A percentile compares a stretch with the other conserved stretches of the same genome.
Conservation (phyloP, 2,329 filamentous ascomycete species). For the Coniochaeta sp. region DNA sequence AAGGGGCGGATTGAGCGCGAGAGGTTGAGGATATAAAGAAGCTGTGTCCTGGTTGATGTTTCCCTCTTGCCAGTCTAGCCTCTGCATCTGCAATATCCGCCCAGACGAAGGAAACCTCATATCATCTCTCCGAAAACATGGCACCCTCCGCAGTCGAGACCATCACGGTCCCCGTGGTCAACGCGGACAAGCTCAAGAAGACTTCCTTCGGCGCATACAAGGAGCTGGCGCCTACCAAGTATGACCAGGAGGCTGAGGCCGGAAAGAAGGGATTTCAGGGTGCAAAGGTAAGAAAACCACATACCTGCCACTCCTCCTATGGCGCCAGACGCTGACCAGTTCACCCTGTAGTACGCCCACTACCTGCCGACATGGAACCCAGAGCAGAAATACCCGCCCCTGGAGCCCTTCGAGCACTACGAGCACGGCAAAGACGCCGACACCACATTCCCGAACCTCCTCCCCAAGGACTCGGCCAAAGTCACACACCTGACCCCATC, state of each 20-base stretch:
- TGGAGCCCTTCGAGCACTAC: constrained; percentile 58
- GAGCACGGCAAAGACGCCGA: constrained; percentile 67
- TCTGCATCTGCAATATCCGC: background rate
- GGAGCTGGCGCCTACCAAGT: constrained; percentile 17
- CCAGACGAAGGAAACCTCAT: constrained; percentile 35
- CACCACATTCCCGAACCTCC: constrained; percentile 52
- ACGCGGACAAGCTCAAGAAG: constrained; percentile 25
- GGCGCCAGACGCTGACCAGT: background rate
- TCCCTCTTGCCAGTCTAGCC: background rate
- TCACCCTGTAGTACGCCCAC: constrained; percentile 43
- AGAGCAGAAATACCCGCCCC: constrained; percentile 51
- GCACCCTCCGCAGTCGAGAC: constrained; percentile 26
- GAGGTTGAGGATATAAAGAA: constrained; percentile 6
- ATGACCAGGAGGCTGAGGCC: constrained; percentile 23
- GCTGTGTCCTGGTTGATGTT: background rate
- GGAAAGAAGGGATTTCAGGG: constrained; percentile 15
- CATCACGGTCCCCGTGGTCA: constrained; percentile 17
- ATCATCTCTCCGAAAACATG: constrained; percentile 15
- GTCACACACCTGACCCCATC: constrained; percentile 55
- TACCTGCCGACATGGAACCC: constrained; percentile 60
- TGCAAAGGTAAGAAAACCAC: constrained; percentile 15
- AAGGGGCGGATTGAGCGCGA: background rate
- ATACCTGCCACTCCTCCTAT: background rate
- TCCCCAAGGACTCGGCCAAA: constrained; percentile 35
- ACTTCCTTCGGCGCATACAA: constrained; percentile 20